Evolutionary conservation across 2,329 filamentous ascomycete genomes (phyloP).

Genomic region (Ilyonectria sp.): DNA sequence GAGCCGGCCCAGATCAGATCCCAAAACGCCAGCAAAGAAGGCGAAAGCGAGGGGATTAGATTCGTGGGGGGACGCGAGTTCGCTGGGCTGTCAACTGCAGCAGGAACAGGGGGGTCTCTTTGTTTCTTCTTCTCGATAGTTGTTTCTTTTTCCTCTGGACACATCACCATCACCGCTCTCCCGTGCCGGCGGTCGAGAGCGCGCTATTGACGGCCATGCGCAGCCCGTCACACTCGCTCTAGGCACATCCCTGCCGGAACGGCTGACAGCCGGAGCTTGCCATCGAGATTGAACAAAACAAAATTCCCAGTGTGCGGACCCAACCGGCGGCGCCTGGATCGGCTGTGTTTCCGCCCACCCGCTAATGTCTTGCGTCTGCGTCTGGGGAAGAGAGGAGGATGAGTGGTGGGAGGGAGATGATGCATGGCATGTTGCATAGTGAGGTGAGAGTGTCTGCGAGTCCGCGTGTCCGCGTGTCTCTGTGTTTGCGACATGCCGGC

Average conservation of each 20-base stretch:
- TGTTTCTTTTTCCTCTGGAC: conserved; percentile 11
- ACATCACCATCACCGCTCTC: conserved; percentile 8
- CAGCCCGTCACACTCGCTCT: conserved; percentile 9
- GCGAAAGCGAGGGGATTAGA: conserved; percentile 2
- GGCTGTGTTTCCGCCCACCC: conserved; percentile 25
- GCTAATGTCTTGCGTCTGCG: conserved; percentile 28
- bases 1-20: conserved; percentile 1
- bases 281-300: conserved; percentile 28
- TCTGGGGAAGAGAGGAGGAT: conserved; percentile 17
- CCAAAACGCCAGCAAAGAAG: conserved; percentile 1
- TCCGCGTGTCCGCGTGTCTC: conserved; percentile 5
- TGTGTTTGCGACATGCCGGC: conserved; percentile 6
- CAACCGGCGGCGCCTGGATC: conserved; percentile 26
- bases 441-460: conserved; percentile 5
- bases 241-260: conserved; percentile 23
- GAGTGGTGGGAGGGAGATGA: background rate
- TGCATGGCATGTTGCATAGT: background rate
- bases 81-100: background rate
- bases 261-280: conserved; percentile 2
- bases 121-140: conserved; percentile 22
- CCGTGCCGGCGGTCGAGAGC: background rate
- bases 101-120: conserved; percentile 16
- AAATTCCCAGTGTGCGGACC: conserved; percentile 25
- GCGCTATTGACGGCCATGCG: conserved; percentile 23
- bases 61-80: conserved; percentile 7